These are phyloP conservation scores for Sugiyamaella boreocaroliniensis DNA, from an alignment of 805 yeast species.

Conservation along the genomic window DNA sequence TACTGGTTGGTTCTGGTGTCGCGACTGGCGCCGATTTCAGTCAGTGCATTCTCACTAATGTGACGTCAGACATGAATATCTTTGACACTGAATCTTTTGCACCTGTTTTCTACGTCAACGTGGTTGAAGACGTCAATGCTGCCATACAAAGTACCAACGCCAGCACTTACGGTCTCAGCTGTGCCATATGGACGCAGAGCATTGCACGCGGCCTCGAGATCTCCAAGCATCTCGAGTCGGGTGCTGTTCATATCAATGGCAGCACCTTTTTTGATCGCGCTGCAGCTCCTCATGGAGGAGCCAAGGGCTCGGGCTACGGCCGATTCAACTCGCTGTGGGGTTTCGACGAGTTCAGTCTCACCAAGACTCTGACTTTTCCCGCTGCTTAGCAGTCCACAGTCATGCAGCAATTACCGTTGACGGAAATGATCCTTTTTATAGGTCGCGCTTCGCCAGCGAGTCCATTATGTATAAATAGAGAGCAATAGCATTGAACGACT, in stretches of 20 bases:
- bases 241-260: conserved; percentile 73
- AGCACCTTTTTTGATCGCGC: conserved; percentile 20
- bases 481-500: conserved; percentile 55
- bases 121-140: conserved; percentile 61
- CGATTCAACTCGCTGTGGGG: conserved; percentile 67
- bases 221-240: conserved; percentile 62
- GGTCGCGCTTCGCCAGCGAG: conserved; percentile 51
- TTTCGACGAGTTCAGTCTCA: conserved; percentile 51
- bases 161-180: conserved; percentile 69
- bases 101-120: conserved; percentile 64
- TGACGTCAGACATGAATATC: conserved; percentile 47
- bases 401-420: too few species aligned
- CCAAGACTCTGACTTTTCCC: conserved; percentile 42
- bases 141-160: conserved; percentile 61
- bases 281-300: conserved; percentile 43
- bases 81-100: conserved; percentile 76
- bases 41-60: conserved; percentile 52
- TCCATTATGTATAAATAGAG: conserved; percentile 65
- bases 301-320: conserved; percentile 63
- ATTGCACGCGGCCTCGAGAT: conserved; percentile 58
- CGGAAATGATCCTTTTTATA: conserved; percentile 26
- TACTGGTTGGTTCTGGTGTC: conserved; percentile 66
- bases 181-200: conserved; percentile 67
- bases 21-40: conserved; percentile 45
- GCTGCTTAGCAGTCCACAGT: too few species aligned